Evolutionary conservation across 192 early-diverging fungal genomes (phyloP).

Genomic region (Gamsiella multidivaricata): DNA sequence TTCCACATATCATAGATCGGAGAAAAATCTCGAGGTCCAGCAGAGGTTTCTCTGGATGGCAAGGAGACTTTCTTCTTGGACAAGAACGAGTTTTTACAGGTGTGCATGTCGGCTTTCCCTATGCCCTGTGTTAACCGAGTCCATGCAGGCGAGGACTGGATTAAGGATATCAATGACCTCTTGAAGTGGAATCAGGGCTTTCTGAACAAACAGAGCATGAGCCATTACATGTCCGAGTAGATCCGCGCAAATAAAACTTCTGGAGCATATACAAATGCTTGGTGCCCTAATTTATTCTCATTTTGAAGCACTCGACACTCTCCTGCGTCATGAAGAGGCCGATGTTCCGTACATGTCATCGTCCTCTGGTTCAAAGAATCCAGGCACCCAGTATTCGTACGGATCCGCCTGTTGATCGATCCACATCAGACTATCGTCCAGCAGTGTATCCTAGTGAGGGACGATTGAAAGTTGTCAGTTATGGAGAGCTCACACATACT

Average conservation of each 20-base stretch:
- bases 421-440: slow-evolving; percentile 83
- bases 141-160: slow-evolving; percentile 78
- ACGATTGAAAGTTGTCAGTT: background rate
- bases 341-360: slow-evolving; percentile 39
- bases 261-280: background rate
- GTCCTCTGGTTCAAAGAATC: slow-evolving; percentile 64
- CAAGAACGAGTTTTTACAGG: slow-evolving; percentile 74
- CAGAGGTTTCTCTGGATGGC: slow-evolving; percentile 84
- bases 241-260: background rate
- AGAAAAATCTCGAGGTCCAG: slow-evolving; percentile 68
- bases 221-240: slow-evolving; percentile 52
- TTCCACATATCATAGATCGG: slow-evolving; percentile 55
- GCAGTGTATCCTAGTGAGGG: slow-evolving; percentile 66
- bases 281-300: background rate
- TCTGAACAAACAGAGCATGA: slow-evolving; percentile 58
- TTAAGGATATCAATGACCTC: slow-evolving; percentile 84
- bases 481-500: too few species aligned
- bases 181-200: slow-evolving; percentile 91
- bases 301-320: too few species aligned
- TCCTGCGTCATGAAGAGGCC: background rate
- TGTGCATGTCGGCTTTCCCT: slow-evolving; percentile 76
- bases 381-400: slow-evolving; percentile 66
- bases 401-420: slow-evolving; percentile 70
- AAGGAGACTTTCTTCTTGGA: slow-evolving; percentile 75
- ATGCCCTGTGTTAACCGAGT: slow-evolving; percentile 81